phyloP scores from a whole-genome alignment of 768 basidiomycete genomes.

The Serpula lacrymans region DNA sequence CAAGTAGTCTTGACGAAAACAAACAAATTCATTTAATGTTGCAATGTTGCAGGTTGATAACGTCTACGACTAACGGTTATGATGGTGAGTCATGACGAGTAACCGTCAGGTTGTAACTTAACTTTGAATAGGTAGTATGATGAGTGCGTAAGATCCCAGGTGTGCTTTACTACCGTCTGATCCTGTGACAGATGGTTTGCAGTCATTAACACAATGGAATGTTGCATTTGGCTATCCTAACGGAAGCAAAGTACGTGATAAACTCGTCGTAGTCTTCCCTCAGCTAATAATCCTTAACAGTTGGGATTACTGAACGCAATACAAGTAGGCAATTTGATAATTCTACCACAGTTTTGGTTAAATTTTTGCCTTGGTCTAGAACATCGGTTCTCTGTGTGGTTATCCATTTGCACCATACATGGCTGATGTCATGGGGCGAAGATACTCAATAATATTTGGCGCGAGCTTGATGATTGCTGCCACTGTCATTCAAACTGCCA shows the following conservation, averaged over 20 bases:
- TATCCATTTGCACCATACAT: slow-evolving; percentile 27
- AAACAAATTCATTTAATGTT: background rate
- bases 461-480: slow-evolving; percentile 31
- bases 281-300: slow-evolving; percentile 8
- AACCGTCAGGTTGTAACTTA: background rate
- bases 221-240: slow-evolving; percentile 26
- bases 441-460: slow-evolving; percentile 25
- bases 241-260: slow-evolving; percentile 21
- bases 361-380: too few relatives aligned
- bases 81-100: slow-evolving; percentile 21
- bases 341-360: too few relatives aligned
- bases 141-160: slow-evolving; percentile 24
- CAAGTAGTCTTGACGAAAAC: slow-evolving; percentile 23
- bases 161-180: background rate
- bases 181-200: slow-evolving; percentile 28
- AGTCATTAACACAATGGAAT: slow-evolving; percentile 36
- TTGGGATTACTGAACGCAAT: slow-evolving; percentile 36
- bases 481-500: slow-evolving; percentile 27
- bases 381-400: slow-evolving; percentile 24
- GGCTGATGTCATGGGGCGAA: slow-evolving; percentile 28
- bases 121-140: slow-evolving; percentile 29
- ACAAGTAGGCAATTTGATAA: slow-evolving; percentile 24
- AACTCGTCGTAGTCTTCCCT: background rate
- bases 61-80: slow-evolving; percentile 35
- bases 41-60: slow-evolving; percentile 24